Evolutionary conservation across 2,329 filamentous ascomycete genomes (phyloP), one percentile per base, ranked within the genome.

Genomic region (Monosporascus sp.): DNA sequence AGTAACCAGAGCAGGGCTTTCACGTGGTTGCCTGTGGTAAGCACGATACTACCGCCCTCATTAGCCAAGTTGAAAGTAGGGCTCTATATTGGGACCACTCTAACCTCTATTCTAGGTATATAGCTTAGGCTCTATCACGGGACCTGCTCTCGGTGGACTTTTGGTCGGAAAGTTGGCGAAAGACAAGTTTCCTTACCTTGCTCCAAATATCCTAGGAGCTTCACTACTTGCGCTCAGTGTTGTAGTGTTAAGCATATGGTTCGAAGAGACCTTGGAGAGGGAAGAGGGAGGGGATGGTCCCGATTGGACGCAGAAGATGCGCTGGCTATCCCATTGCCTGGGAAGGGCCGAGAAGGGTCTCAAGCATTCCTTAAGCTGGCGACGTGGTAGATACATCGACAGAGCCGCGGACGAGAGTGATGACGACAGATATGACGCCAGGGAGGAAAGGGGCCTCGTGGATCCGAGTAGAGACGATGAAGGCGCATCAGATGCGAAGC

Each of bases 1-100:
- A 94, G 88, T 58, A 99, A 99, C 69, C 94, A 99, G 77, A 94
- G 90, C 65, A 82, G 82, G 50, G 94, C 91, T 0, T 99, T 99
- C 64, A 94, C 89, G 2, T 99, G 96, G 74, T 76, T 99, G 43
- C 94, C 94, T 0, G 88, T 97, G 39, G 87, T 35, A 35, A 35
- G 31, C 31, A 35, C 9, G 31, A 35, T 35, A 35, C 5, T 35
- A 1, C 31, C 31, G 2, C 31, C 9, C 31, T 14, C 31, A 14
- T 31, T 35, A 35, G 9, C 31, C 31, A 5, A 35, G 9, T 14
- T 35, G 9, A 11, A 14, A 5, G 31, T 35, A 35, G 9, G 11
- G 4, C 31, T 11, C 5, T 14, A 14, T 35, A 14, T 14, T 35
- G 31, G 31, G 31, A 35, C 11, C 31, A 14, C 31, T 11, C 31